Base-by-base conservation (phyloP, 352 stramenopile species). In the Globisporangium solare region DNA sequence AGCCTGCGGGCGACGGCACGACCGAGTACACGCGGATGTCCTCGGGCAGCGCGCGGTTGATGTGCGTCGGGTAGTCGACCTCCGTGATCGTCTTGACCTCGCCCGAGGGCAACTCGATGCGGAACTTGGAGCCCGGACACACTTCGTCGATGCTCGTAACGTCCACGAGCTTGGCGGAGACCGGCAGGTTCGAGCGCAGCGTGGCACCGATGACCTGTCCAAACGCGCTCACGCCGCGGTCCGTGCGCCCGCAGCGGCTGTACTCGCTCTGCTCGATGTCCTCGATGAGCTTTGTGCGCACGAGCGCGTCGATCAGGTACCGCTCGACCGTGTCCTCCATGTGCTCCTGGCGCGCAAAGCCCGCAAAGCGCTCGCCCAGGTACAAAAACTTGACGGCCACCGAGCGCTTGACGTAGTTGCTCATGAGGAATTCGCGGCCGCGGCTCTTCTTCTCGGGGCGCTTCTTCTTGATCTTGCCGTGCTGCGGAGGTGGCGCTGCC, bases 161-260 rank as follows among this genome's bases (percentile, higher is more conserved):
- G 60, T 87, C 83, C 22, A 95, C 61, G 37, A 93, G 63, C 59
- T 80, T 61, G 32, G 77, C 79, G 40, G 80, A 71, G 37, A 67
- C 66, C 20, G 85, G 85, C 52, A 95, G 31, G 54, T 88, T 93
- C 2, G 85, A 95, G 31, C 85, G 85, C 56, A 95, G 60, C 15
- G 68, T 77, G 1, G 92, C 60, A 1, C 65, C 75, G 15, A 95
- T 68, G 51, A 93, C 83, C 70, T 95, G 85, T 3, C 83, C 83
- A 51, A 95, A 89, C 1, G 85, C 85, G 54, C 83, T 96, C 6
- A 99, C 97, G 18, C 97, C 97, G 47, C 88, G 86, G 68, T 99
- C 97, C 2, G 97, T 99, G 24, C 97, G 83, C 4, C 97, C 97
- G 63, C 96, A 99, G 27, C 97, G 83, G 12, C 89, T 98, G 77